Percentiles rank a stretch among this genome's conserved stretches.
phyloP scores from a whole-genome alignment of 768 basidiomycete species.

The Heimioporus sp. region DNA sequence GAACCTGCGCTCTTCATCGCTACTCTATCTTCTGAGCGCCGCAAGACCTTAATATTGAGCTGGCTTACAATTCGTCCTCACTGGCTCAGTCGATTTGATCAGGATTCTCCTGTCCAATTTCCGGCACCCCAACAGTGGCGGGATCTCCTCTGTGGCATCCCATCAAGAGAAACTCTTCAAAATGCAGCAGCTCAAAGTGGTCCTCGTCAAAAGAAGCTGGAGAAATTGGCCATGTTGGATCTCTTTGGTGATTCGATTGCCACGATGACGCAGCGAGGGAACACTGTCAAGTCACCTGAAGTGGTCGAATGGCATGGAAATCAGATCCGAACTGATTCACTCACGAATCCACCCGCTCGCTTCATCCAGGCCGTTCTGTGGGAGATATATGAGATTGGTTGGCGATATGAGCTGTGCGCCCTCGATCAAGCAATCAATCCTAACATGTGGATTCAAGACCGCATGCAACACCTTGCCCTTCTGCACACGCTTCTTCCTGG shows the following conservation, averaged over 20 bases:
- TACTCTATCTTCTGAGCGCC: neutral
- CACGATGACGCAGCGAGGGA: neutral
- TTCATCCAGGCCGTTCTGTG: slow-evolving; percentile 12
- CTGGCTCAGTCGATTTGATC: slow-evolving; percentile 8
- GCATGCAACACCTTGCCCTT: neutral
- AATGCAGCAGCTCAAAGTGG: neutral
- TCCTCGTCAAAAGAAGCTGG: neutral
- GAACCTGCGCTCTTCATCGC: neutral
- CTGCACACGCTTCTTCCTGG: slow-evolving; percentile 4
- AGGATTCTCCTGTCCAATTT: neutral
- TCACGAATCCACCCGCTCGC: neutral
- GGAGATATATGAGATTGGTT: slow-evolving; percentile 19
- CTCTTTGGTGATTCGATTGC: slow-evolving; percentile 1
- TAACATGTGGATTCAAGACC: slow-evolving; percentile 3
- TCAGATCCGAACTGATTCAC: neutral
- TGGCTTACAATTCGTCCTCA: slow-evolving; percentile 7
- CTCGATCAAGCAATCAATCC: slow-evolving; percentile 13
- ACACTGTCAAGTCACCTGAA: neutral
- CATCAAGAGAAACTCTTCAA: slow-evolving; percentile 5
- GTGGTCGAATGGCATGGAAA: too few relatives aligned
- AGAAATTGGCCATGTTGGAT: slow-evolving; percentile 1
- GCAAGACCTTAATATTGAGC: slow-evolving; percentile 4
- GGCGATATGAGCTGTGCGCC: slow-evolving; percentile 16
- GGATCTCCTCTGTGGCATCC: too few relatives aligned
- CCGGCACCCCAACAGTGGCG: slow-evolving; percentile 1